Conservation (phyloP, 2,329 filamentous ascomycete genomes). For the Colletotrichum chrysophilum region DNA sequence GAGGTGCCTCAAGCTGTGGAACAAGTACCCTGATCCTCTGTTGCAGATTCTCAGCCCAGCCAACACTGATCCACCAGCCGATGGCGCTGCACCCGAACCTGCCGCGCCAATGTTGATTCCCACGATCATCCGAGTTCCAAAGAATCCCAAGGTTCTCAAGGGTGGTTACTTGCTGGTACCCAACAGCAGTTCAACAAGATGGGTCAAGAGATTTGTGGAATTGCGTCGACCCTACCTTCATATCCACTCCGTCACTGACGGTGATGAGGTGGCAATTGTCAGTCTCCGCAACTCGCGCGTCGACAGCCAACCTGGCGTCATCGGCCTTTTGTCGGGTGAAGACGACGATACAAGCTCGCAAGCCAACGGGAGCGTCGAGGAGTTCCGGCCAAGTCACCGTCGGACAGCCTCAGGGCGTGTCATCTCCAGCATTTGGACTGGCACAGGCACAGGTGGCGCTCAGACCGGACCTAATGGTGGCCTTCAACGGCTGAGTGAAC, state of each 20-base stretch:
- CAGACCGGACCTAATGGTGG: constrained; percentile 35
- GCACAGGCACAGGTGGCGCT: constrained; percentile 41
- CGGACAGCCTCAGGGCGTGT: constrained; percentile 56
- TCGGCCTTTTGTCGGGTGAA: constrained; percentile 70
- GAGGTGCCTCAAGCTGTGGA: constrained; percentile 70
- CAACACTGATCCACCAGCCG: constrained; percentile 72
- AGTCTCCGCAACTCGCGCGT: constrained; percentile 90
- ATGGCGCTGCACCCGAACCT: constrained; percentile 59
- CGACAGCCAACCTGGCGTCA: constrained; percentile 88
- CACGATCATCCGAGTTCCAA: constrained; percentile 77
- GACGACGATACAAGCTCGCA: constrained; percentile 36
- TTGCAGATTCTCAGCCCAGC: constrained; percentile 60
- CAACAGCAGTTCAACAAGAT: constrained; percentile 79
- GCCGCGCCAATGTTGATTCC: constrained; percentile 72
- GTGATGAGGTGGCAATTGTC: constrained; percentile 89
- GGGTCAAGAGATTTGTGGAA: constrained; percentile 93
- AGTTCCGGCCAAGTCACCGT: constrained; percentile 52
- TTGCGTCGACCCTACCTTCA: constrained; percentile 90
- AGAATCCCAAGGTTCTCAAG: constrained; percentile 83
- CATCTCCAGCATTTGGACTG: constrained; percentile 62
- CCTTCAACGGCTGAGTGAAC: constrained; percentile 59
- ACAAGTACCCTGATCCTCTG: constrained; percentile 61
- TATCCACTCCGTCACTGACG: constrained; percentile 82
- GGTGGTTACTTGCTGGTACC: constrained; percentile 88
- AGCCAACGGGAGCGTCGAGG: constrained; percentile 34